Percentiles rank a stretch among this genome's conserved stretches.
Conservation (phyloP, 495 filamentous ascomycete genomes). For the Aspergillus carlsbadensis region DNA sequence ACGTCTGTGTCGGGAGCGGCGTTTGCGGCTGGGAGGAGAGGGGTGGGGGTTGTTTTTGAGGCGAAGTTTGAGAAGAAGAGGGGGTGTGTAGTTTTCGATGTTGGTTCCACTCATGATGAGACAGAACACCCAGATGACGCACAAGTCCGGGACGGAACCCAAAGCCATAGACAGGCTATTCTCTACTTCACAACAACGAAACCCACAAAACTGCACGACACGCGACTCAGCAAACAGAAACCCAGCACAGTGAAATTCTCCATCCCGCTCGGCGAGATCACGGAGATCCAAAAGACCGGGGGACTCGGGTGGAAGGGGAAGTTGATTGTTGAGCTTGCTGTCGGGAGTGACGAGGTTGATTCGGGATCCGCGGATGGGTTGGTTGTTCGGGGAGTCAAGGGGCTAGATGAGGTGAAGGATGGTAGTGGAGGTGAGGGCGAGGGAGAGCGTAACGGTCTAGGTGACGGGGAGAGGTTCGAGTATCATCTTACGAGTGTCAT, state of each 20-base stretch:
- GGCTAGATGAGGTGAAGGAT: conserved; percentile 19
- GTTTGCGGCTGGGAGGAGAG: conserved; percentile 46
- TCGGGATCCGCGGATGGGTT: conserved; percentile 67
- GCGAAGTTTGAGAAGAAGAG: conserved; percentile 68
- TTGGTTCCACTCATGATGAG: too few species aligned
- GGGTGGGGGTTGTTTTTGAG: conserved; percentile 76
- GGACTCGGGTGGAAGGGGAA: too few species aligned
- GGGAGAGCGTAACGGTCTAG: too few species aligned
- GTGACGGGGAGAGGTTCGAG: conserved; percentile 35
- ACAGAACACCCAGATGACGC: too few species aligned
- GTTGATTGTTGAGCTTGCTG: conserved; percentile 74
- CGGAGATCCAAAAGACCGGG: too few species aligned
- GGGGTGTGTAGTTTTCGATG: conserved; percentile 66
- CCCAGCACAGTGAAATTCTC: conserved; percentile 80
- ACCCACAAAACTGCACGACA: conserved; percentile 29
- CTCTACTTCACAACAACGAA: conserved; percentile 52
- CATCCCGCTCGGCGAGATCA: too few species aligned
- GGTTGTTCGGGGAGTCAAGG: conserved; percentile 65
- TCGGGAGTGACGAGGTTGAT: conserved; percentile 45
- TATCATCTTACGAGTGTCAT: conserved; percentile 69
- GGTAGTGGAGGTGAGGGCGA: conserved; percentile 17
- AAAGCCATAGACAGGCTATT: too few species aligned
- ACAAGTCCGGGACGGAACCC: too few species aligned
- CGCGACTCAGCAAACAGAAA: conserved; percentile 47
- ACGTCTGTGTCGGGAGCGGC: too few species aligned